Evolutionary conservation across 2,329 filamentous ascomycete species (phyloP), one percentile per base, ranked within the genome.

Genomic region (Ascocoryne sarcoides): DNA sequence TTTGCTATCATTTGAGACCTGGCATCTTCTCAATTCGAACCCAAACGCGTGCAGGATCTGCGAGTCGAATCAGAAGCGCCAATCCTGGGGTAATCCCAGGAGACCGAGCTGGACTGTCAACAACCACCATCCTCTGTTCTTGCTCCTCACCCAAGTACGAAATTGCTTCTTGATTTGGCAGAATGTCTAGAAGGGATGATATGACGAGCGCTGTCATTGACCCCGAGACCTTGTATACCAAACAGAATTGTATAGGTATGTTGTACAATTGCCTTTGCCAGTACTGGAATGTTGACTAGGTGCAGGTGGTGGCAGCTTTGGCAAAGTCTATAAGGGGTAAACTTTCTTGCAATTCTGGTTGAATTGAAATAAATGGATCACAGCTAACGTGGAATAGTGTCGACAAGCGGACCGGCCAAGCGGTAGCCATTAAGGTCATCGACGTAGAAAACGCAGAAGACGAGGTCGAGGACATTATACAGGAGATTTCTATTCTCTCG

Each of bases 381-480:
- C n/a, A 36, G 32, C 52, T 54, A 36, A 56, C 45, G 42, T 39
- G 37, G 43, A 51, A 45, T 53, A 92, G 84, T 44, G 86, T 96
- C 51, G 90, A 96, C 67, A 94, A 92, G 60, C 79, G 86, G 37
- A 94, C 84, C 14, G 92, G 92, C 28, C 84, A 94, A 58, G 82
- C 90, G 10, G 92, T 98, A 37, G 92, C 92, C 19, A 98, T 98
- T 70, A 98, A 98, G 65, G 75, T 98, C 56, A 96, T 98, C 62
- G 92, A 98, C 58, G 92, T 98, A 51, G 92, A 98, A 65, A 95
- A 92, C 67, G 92, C 92, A 57, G 92, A 98, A 65, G 92, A 98
- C 63, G 92, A 98, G 66, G 90, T 98, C 53, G 92, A 96, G 68
- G 92, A 98, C 65, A 98, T 98, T 56, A 95, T 96, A 62, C 88